Evolutionary conservation across 495 filamentous ascomycete genomes (phyloP), one percentile per base, ranked within the genome.

Genomic region (Lentithecium fluviatile): DNA sequence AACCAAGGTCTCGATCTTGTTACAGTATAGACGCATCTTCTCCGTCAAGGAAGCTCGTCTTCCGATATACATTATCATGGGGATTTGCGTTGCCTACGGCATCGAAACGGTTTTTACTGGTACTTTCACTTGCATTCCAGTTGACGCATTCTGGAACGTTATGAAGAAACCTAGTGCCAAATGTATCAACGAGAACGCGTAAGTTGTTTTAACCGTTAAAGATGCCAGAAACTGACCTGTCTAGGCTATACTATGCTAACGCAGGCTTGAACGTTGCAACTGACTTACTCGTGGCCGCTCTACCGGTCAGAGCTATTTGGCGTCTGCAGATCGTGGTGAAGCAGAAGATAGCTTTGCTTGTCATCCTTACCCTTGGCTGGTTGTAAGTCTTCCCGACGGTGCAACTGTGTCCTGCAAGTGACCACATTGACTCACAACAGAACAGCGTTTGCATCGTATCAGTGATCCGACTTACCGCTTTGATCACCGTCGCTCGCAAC

Each of bases 241-340:
- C 12, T 20, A 58, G 56, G 20, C 21, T 66, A 2, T 62, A 51
- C 34, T 48, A 55, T 19, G 52, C 58, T 11, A 57, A 62, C 29
- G 58, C 50, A 1, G 58, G 19, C 11, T 17, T 51, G 20, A 62
- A 66, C 52, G 57, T 66, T 45, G 17, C 32, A 2, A 62, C 51
- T 13, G 63, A 66, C 21, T 20, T 66, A 6, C 11, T 58, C 3
- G 40, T 56, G 17, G 53, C 52, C 3, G 36, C 58, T n/a, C 59
- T 66, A n/a, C 63, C 63, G 3, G 38, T 66, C 12, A 21, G 34
- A 15, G 13, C 51, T 21, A 48, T 66, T 23, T 50, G 43, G 42
- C 21, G 45, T 6, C 46, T 66, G 5, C 63, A 57, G 24, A 40
- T 66, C 6, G 32, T 45, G 20, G 20, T 23, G 10, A 45, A 40